These are phyloP conservation scores for Candida gorgasii DNA, from an alignment of 805 yeast genomes.

Conservation along the genomic window DNA sequence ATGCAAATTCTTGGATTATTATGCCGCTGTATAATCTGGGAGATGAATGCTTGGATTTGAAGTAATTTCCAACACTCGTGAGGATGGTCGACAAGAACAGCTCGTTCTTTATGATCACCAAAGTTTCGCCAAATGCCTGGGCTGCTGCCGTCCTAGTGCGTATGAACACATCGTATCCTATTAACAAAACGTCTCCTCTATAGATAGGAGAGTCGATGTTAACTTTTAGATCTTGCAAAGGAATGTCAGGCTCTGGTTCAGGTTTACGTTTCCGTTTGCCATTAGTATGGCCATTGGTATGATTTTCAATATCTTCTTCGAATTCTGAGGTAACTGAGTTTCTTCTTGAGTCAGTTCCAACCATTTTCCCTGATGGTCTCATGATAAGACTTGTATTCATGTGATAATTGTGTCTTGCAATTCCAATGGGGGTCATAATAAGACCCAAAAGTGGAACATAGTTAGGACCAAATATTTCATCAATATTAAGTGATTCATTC, in stretches of 20 bases:
- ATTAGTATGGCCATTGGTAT: slow-evolving; percentile 15
- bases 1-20: slow-evolving; percentile 68
- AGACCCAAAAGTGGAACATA: slow-evolving; percentile 61
- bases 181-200: slow-evolving; percentile 84
- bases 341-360: slow-evolving; percentile 11
- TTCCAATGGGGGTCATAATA: slow-evolving; percentile 92
- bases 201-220: slow-evolving; percentile 93
- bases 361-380: slow-evolving; percentile 71
- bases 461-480: slow-evolving; percentile 55
- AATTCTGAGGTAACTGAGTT: slow-evolving; percentile 12
- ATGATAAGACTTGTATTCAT: slow-evolving; percentile 77
- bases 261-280: slow-evolving; percentile 48
- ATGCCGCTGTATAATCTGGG: slow-evolving; percentile 73
- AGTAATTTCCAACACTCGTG: slow-evolving; percentile 37
- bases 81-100: slow-evolving; percentile 42
- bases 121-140: slow-evolving; percentile 66
- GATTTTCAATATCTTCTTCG: slow-evolving; percentile 19
- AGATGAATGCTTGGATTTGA: slow-evolving; percentile 70
- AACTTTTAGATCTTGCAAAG: slow-evolving; percentile 60
- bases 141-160: slow-evolving; percentile 78
- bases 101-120: slow-evolving; percentile 49
- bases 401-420: slow-evolving; percentile 81
- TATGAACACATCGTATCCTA: slow-evolving; percentile 73
- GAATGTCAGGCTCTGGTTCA: slow-evolving; percentile 35
- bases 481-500: slow-evolving; percentile 40